Evolutionary conservation across 208 protist species (phyloP).

Genomic region (Acanthamoeba royreba): DNA sequence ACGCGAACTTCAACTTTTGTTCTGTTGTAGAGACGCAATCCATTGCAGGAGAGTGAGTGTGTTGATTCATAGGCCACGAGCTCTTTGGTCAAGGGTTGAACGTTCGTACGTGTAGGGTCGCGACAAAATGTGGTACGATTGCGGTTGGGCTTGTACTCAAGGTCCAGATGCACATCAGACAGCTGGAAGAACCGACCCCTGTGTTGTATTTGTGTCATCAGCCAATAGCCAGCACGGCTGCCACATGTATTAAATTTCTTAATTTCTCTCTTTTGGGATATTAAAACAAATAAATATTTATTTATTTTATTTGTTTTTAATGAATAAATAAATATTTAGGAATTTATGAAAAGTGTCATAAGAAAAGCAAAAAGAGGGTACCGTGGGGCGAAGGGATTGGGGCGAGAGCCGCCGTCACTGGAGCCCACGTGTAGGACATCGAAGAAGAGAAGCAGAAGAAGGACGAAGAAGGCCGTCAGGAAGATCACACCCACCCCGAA

Average conservation of each 20-base stretch:
- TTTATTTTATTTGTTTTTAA: neutral
- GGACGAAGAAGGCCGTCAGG: neutral
- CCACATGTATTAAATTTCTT: no score
- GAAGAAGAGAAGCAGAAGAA: neutral
- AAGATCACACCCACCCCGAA: neutral
- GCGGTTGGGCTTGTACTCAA: neutral
- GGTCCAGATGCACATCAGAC: neutral
- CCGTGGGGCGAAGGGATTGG: neutral
- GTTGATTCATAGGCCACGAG: no score
- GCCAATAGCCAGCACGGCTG: no score
- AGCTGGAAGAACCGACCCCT: neutral
- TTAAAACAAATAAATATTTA: neutral
- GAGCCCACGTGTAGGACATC: neutral
- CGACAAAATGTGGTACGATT: neutral
- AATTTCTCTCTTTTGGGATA: no score
- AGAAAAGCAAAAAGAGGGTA: neutral
- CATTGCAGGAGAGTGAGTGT: neutral
- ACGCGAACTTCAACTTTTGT: neutral
- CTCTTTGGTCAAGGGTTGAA: neutral
- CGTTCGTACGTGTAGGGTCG: neutral
- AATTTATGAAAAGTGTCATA: neutral
- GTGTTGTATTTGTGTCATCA: no score
- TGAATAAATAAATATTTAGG: neutral
- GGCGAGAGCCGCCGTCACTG: neutral
- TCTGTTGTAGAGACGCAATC: neutral